Evolutionary conservation across 768 basidiomycete genomes (phyloP), one percentile per base, ranked within the genome.

Genomic region (Clathrus columnatus): DNA sequence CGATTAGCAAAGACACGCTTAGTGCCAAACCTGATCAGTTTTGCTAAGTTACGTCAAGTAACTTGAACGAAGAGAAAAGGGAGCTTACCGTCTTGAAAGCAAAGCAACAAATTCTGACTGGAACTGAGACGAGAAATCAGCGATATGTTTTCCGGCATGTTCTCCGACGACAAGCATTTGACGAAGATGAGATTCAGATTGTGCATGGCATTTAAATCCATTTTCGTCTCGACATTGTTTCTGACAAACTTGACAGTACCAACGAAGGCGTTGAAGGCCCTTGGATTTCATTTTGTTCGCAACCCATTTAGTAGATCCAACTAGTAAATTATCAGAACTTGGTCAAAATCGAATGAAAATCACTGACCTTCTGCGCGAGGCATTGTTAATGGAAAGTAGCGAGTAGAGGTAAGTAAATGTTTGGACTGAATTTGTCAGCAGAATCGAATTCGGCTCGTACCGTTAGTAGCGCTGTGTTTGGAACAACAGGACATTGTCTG

Each of bases 181-280:
- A 2, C 96, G 82, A 30, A 98, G 74, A 71, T 99, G 96, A 0
- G 85, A 77, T 69, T 95, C 92, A 27, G 89, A 90, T 52, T 81
- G 79, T 16, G 84, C 80, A 68, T 97, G 93, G 68, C 91, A 94
- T 71, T 96, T 96, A 81, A 98, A 99, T 17, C 94, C 96, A 70
- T 99, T 99, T 74, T 98, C 96, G 70, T 98, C 90, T 67, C 94
- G 77, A 69, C 95, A 98, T 70, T 98, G 95, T 68, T 99, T 99
- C 78, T 97, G 74, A 80, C 96, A 98, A 61, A 98, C 91, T 77
- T 99, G 95, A 65, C 95, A 98, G 72, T 90, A 99, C 95, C 94
- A 98, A 59, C 94, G 81, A 60, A 98, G 81, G 64, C 92, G 83
- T 70, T 96, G 95, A 48, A 95, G 76, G 63, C 93, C 95, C 67